Evolutionary conservation across 1,284 basidiomycete genomes (phyloP), one percentile per base, ranked within the genome.

Genomic region (Ceratobasidium sp.): DNA sequence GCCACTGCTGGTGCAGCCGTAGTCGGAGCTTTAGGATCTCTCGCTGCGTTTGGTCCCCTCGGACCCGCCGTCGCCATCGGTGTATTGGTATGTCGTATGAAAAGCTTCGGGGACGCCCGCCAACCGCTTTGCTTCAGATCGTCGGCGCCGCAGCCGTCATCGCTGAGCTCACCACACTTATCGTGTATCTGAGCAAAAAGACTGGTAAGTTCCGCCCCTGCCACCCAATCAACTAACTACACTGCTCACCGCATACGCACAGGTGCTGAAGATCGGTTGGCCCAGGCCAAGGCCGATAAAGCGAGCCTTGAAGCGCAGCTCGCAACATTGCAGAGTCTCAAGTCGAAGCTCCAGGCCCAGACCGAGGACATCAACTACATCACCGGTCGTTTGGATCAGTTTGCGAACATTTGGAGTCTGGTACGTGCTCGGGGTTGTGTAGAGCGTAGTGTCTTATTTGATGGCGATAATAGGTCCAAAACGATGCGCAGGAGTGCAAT

Each of bases 371-470:
- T 68, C 23, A 68, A 42, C 46, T 49, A 68, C 66, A 68, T 68
- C 13, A n/a, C 10, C 66, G 39, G n/a, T 18, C 49, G 66, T 13
- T 26, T 68, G 3, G 66, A 68, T 53, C 66, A 68, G 33, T 68
- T 68, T 44, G 66, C 66, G 23, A 68, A 49, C 49, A 68, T 68
- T 20, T 68, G 64, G 64, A 44, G 39, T 26, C 7, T 49, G 64
- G 64, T 67, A 55, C 53, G 53, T 55, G 53, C 53, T 55, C 53
- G n/a, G 53, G 53, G n/a, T 55, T 55, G 53, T 23, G n/a, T 55
- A 55, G 53, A 55, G n/a, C 53, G n/a, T 55, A 20, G 12, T 23
- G n/a, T 23, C 53, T 55, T 23, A 55, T 55, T 55, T 55, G 53
- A 61, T 61, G 9, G 58, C 26, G 26, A 39, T 23, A 13, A 61